Base-by-base conservation (phyloP, 495 filamentous ascomycete genomes). In the Cercophora samala region DNA sequence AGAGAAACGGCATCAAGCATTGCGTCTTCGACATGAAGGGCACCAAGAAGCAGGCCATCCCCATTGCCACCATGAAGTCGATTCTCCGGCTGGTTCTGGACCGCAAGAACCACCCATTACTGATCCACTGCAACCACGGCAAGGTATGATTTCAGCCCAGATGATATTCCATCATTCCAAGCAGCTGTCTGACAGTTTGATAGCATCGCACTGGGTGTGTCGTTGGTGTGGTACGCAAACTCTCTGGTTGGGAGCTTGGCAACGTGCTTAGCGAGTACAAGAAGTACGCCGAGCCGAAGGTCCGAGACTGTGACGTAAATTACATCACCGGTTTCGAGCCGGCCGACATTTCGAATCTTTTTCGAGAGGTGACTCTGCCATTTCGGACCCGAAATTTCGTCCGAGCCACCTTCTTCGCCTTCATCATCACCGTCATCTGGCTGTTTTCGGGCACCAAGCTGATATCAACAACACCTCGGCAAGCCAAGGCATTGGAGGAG, bases 61-160 rank as follows among this genome's bases (percentile, higher is more conserved):
- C 89, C 0, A 72, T 85, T n/a, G 74, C 79, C 23, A 83, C 85
- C 3, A 89, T 96, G 78, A 80, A 80, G 64, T 77, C 82, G 11
- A 88, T 91, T 56, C 79, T 94, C 17, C 75, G 83, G 3, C 75
- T 93, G 58, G 80, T 93, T 25, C 78, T 91, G 46, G 82, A 93
- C 71, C 78, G 81, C 6, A 73, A 79, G 15, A 91, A 92, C 64
- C 86, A 93, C 66, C 92, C 92, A 0, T 71, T 96, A 1, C 80
- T 95, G 51, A 86, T 96, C 37, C 92, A 96, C 71, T 96, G 92
- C 79, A 96, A 96, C 70, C 92, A 95, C 70, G 92, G 92, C 66
- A 93, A 90, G 80, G 89, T 90, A 79, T 66, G 80, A 73, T 13
- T 8, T 21, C 18, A 60, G 8, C 5, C 21, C 58, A 5, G 21